Percentiles rank a stretch among this genome's conserved stretches.
These are phyloP conservation scores for Lagenidium giganteum DNA, from an alignment of 352 stramenopile genomes.

Conservation along the genomic window DNA sequence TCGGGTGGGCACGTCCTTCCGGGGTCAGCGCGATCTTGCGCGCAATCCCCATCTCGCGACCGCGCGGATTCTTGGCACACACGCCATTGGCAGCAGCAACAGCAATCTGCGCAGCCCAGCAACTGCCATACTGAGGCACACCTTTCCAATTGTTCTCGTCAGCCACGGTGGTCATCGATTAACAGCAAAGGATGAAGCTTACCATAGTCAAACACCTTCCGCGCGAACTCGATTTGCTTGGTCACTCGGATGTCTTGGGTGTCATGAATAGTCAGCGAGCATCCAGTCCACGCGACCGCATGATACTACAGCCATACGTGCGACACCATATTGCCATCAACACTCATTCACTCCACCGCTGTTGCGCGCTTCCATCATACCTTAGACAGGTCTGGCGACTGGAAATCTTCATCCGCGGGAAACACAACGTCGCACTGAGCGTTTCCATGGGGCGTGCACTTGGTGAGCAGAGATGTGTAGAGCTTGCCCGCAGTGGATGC, in stretches of 20 bases:
- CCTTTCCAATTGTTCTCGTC: too few species aligned
- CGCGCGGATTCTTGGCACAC: constrained; percentile 44
- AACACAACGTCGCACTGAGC: constrained; percentile 36
- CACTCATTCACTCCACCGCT: too few species aligned
- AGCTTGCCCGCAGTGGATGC: constrained; percentile 51
- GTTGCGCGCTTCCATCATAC: constrained; percentile 14
- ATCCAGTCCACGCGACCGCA: constrained; percentile 57
- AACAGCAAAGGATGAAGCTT: too few species aligned
- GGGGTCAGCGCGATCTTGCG: constrained; percentile 62
- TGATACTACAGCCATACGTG: too few species aligned
- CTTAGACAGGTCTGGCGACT: constrained; percentile 39
- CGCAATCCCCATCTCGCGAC: constrained; percentile 57
- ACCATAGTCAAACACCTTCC: constrained; percentile 51
- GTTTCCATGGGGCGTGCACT: constrained; percentile 34
- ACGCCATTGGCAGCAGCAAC: constrained; percentile 44
- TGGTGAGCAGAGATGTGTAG: constrained; percentile 41
- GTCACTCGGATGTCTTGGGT: constrained; percentile 34
- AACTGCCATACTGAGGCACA: constrained; percentile 61
- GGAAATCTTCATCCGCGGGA: constrained; percentile 44
- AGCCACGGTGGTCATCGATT: too few species aligned
- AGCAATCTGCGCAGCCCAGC: constrained; percentile 64
- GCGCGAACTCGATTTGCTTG: constrained; percentile 59
- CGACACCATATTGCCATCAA: too few species aligned
- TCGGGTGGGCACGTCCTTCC: constrained; percentile 54
- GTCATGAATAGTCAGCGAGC: constrained; percentile 54